phyloP scores from a whole-genome alignment of 2,329 filamentous ascomycete species.

The Exophiala phaeomuriformis region DNA sequence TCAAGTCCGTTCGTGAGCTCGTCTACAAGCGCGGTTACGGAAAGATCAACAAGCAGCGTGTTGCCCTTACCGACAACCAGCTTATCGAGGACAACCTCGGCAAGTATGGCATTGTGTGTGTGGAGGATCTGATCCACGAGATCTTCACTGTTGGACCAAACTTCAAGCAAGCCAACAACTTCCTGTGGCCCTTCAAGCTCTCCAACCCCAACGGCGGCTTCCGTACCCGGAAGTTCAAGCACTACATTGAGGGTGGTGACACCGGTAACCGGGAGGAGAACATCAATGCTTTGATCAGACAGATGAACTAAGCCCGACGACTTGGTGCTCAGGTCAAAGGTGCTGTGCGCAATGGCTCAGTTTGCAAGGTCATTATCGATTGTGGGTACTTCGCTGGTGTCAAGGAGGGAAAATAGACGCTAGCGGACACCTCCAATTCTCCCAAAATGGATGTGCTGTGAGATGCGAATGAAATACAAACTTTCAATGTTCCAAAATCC shows the following conservation, averaged over 20 bases:
- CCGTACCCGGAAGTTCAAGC: constrained; percentile 95
- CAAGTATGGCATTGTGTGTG: constrained; percentile 98
- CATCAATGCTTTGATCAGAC: constrained; percentile 91
- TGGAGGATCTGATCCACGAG: constrained; percentile 99
- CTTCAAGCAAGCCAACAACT: constrained; percentile 99
- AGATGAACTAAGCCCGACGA: constrained; percentile 84
- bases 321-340: neutral
- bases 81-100: constrained; percentile 95
- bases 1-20: constrained; percentile 98
- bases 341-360: neutral
- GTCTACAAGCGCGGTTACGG: constrained; percentile 99
- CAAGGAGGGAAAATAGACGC: constrained; percentile 3
- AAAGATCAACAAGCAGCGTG: constrained; percentile 97
- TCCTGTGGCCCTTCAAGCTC: constrained; percentile 99
- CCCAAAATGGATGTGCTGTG: neutral
- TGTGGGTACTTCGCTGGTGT: neutral
- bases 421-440: constrained; percentile 3
- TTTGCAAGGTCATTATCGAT: neutral
- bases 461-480: constrained; percentile 3
- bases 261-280: constrained; percentile 96
- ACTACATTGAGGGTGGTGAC: constrained; percentile 98
- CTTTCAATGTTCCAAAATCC: neutral
- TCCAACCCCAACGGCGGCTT: constrained; percentile 97
- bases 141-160: constrained; percentile 98
- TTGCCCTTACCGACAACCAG: constrained; percentile 93